These are phyloP conservation scores for Arachnopeziza araneosa DNA, from an alignment of 2,329 filamentous ascomycete genomes.

Conservation along the genomic window DNA sequence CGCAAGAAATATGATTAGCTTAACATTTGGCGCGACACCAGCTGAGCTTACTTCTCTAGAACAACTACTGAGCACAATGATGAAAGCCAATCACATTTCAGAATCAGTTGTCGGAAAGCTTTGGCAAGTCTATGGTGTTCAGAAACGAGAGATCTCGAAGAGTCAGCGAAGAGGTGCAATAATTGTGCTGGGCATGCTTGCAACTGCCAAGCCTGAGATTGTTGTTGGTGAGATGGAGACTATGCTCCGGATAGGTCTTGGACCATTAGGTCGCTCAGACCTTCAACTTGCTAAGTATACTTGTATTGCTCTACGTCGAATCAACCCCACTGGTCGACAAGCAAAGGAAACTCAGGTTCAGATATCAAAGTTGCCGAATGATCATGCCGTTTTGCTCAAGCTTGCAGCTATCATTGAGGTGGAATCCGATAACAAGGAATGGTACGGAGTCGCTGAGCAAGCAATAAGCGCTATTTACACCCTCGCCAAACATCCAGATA, in stretches of 20 bases:
- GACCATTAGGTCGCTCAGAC: slow-evolving; percentile 72
- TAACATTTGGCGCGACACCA: slow-evolving; percentile 92
- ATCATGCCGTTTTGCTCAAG: slow-evolving; percentile 78
- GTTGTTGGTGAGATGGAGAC: slow-evolving; percentile 93
- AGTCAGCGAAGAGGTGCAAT: slow-evolving; percentile 89
- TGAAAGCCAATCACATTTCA: slow-evolving; percentile 83
- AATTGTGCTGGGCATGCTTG: slow-evolving; percentile 95
- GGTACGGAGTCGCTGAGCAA: slow-evolving; percentile 93
- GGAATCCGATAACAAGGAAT: slow-evolving; percentile 85
- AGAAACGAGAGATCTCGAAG: slow-evolving; percentile 86
- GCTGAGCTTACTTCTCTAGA: slow-evolving; percentile 94
- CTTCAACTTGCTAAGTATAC: slow-evolving; percentile 90
- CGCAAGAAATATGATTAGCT: slow-evolving; percentile 96
- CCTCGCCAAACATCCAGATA: slow-evolving; percentile 89
- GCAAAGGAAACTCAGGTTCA: slow-evolving; percentile 64
- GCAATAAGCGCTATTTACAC: slow-evolving; percentile 94
- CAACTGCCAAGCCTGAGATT: slow-evolving; percentile 85
- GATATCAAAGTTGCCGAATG: slow-evolving; percentile 78
- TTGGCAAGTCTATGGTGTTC: slow-evolving; percentile 96
- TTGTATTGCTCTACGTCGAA: slow-evolving; percentile 84
- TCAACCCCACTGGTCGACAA: slow-evolving; percentile 79
- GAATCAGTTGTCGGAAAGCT: slow-evolving; percentile 85
- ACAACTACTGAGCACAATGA: slow-evolving; percentile 94
- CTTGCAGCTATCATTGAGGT: slow-evolving; percentile 83
- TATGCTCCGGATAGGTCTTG: slow-evolving; percentile 86